Evolutionary conservation across 257 asterid species (phyloP), one percentile per base, ranked within the genome.

Genomic region (Solanum clarkiae): DNA sequence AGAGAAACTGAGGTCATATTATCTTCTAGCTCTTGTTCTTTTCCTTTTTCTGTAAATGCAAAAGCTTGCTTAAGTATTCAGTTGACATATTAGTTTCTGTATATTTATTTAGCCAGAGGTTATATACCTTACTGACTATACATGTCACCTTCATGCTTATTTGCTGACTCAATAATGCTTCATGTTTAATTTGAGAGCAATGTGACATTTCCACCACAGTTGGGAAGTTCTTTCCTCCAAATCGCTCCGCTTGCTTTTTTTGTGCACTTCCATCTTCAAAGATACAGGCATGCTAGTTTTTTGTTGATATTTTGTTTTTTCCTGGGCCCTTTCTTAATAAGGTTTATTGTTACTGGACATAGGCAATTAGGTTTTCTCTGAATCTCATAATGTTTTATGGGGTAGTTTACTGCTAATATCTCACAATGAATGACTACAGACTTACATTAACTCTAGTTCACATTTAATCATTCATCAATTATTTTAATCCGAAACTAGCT

Each of bases 1-100:
- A 90, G 99, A 96, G 88, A 96, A 96, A 85, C 84, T 96, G 92
- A 95, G 99, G 99, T 93, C 20, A 65, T 89, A 87, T 92, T 32
- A 69, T 84, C 86, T 80, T 87, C 86, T 53, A 74, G 80, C 53
- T 32, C 71, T 42, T 75, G 4, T 65, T 17, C 87, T 85, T 53
- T 86, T 29, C 42, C n/a, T 83, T 75, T 72, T 75, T 83, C 29
- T 45, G 45, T 54, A 44, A 69, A 84, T 13, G 42, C 63, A 32
- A 13, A 68, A 22, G 63, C 9, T 22, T 68, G 81, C 59, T 82
- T 29, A 45, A 60, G 63, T 45, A 82, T 60, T 62, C 85, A 15
- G 26, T 63, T 45, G 60, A 63, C 71, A 20, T 63, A 20, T 14
- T 62, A 47, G 44, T 77, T 77, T 77, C 49, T 13, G 81, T 75